Evolutionary conservation across 352 stramenopile species (phyloP).

Genomic region (Discostella stelligera): DNA sequence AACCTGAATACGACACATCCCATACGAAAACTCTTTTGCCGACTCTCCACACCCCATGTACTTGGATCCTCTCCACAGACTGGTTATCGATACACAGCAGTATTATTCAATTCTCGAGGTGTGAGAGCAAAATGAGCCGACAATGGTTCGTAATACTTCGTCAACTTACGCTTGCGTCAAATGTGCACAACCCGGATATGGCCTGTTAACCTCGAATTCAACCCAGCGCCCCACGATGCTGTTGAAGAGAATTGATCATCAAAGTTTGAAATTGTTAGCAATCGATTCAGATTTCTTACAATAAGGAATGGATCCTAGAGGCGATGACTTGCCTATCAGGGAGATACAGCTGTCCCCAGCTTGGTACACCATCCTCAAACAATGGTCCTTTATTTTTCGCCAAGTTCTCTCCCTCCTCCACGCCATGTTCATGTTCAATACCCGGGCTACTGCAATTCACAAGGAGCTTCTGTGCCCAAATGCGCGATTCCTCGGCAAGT

Average conservation of each 20-base stretch:
- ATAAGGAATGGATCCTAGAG: no score
- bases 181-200: slow-evolving; percentile 27
- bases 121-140: background rate
- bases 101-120: no score
- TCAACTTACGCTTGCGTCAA: slow-evolving; percentile 31
- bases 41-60: slow-evolving; percentile 36
- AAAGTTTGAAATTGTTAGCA: background rate
- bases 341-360: slow-evolving; percentile 28
- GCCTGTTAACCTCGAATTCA: slow-evolving; percentile 20
- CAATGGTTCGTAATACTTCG: background rate
- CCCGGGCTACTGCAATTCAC: slow-evolving; percentile 5
- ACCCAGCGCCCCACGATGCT: slow-evolving; percentile 41
- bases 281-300: background rate
- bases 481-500: slow-evolving; percentile 23
- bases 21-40: slow-evolving; percentile 12
- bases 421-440: slow-evolving; percentile 13
- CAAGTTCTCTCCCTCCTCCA: slow-evolving; percentile 17
- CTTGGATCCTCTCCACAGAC: slow-evolving; percentile 21
- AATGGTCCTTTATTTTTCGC: slow-evolving; percentile 22
- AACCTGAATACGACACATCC: slow-evolving; percentile 30
- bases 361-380: background rate
- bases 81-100: no score
- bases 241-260: background rate
- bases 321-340: slow-evolving; percentile 14
- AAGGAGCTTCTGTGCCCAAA: slow-evolving; percentile 21